Percentiles rank a stretch among this genome's conserved stretches.
These are phyloP conservation scores for Azolla pinnata DNA, from an alignment of 75 land plant species.

Conservation along the genomic window DNA sequence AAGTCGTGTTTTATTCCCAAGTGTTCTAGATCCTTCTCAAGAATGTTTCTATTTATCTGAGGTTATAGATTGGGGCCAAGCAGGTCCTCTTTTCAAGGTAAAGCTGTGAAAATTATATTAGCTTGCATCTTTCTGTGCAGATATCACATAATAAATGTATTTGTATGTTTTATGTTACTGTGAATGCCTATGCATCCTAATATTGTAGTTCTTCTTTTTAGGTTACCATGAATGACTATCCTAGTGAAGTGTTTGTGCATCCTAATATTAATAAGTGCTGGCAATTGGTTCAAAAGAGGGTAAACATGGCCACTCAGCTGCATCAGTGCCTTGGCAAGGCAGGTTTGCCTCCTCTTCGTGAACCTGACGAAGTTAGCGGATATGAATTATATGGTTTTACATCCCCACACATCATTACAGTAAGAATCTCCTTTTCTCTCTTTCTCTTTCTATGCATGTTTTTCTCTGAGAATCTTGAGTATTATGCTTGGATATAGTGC, in stretches of 20 bases:
- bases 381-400: conserved; percentile 25
- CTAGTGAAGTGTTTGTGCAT: conserved; percentile 14
- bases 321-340: conserved; percentile 19
- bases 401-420: conserved; percentile 14
- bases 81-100: conserved; percentile 87
- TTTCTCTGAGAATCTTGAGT: too few relatives aligned
- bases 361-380: conserved; percentile 43
- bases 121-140: too few relatives aligned
- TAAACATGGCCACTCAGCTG: conserved; percentile 18
- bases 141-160: not conserved
- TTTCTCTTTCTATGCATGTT: too few relatives aligned
- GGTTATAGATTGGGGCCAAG: conserved; percentile 64
- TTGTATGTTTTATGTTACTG: not conserved
- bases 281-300: conserved; percentile 25
- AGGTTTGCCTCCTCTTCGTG: conserved; percentile 63
- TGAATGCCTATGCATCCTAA: not conserved
- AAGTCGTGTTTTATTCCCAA: conserved; percentile 51
- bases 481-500: too few relatives aligned
- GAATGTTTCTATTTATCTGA: conserved; percentile 64
- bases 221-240: conserved; percentile 2
- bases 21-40: conserved; percentile 43
- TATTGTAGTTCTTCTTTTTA: not conserved
- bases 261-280: conserved; percentile 21
- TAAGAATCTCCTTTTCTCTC: conserved; percentile 1
- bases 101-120: not conserved